These are phyloP conservation scores for Quercus cerris DNA, from an alignment of 306 rosid genomes.

Conservation along the genomic window DNA sequence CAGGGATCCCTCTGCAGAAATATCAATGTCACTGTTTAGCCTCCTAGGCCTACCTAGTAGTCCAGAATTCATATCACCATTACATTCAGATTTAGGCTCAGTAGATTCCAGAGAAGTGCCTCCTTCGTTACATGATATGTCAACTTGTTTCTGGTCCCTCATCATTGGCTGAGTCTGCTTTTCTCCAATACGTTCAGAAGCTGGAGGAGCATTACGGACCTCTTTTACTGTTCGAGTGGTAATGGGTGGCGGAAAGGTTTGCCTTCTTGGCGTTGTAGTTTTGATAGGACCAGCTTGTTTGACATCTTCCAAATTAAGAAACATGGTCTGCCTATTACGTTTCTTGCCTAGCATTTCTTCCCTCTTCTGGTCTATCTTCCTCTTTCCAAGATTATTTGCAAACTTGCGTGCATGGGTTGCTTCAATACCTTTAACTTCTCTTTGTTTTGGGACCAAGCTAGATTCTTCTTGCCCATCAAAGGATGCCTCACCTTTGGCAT, in stretches of 20 bases:
- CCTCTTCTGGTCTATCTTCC: conserved; percentile 76
- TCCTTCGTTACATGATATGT: conserved; percentile 54
- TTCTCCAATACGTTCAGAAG: conserved; percentile 61
- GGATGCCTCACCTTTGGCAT: conserved; percentile 53
- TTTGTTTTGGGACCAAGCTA: conserved; percentile 53
- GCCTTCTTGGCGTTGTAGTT: conserved; percentile 91
- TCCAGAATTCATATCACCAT: conserved; percentile 60
- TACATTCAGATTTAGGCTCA: conserved; percentile 67
- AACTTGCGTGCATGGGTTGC: conserved; percentile 70
- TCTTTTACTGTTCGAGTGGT: conserved; percentile 75
- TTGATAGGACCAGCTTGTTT: conserved; percentile 91
- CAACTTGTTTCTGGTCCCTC: conserved; percentile 71
- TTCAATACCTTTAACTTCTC: conserved; percentile 83
- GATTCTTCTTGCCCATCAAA: conserved; percentile 62
- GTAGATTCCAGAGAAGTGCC: conserved; percentile 43
- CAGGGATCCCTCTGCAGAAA: conserved; percentile 53
- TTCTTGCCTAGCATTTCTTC: conserved; percentile 95
- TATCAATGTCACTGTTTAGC: conserved; percentile 58
- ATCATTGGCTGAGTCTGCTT: conserved; percentile 32
- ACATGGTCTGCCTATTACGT: conserved; percentile 89
- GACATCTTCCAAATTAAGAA: conserved; percentile 94
- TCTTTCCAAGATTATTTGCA: conserved; percentile 81
- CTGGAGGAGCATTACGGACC: conserved; percentile 49
- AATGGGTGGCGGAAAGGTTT: conserved; percentile 54
- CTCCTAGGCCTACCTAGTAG: conserved; percentile 54